Conservation (phyloP, 768 basidiomycete species). For the Tricholoma sp. region DNA sequence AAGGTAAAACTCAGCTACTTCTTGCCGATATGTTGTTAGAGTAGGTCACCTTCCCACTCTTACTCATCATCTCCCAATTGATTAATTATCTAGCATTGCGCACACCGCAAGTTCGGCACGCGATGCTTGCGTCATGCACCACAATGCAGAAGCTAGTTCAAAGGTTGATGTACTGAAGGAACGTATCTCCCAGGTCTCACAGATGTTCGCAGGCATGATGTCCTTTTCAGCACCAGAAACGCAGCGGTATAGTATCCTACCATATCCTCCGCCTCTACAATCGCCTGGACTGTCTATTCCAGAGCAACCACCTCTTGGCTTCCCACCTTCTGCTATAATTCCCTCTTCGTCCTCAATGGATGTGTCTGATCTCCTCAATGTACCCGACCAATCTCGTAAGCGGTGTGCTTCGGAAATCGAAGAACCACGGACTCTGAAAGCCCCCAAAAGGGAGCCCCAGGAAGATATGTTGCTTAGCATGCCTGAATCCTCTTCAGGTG, state of each 20-base stretch:
- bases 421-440: constrained; percentile 38
- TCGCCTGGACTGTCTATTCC: constrained; percentile 11
- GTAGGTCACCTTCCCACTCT: constrained; percentile 31
- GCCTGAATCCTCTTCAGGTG: constrained; percentile 13
- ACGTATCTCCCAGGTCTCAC: constrained; percentile 47
- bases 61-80: constrained; percentile 8
- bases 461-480: constrained; percentile 34
- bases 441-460: constrained; percentile 43
- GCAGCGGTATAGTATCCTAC: background rate
- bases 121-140: constrained; percentile 39
- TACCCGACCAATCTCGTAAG: constrained; percentile 37
- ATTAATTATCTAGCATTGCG: constrained; percentile 43
- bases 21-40: constrained; percentile 49
- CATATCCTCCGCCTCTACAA: constrained; percentile 12
- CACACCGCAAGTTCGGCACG: constrained; percentile 56
- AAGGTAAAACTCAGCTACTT: constrained; percentile 26
- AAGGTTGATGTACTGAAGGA: constrained; percentile 54
- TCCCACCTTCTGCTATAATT: constrained; percentile 10
- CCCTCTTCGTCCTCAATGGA: constrained; percentile 18
- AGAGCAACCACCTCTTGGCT: constrained; percentile 13
- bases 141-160: constrained; percentile 40
- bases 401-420: constrained; percentile 39
- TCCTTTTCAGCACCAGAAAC: constrained; percentile 20
- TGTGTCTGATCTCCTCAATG: constrained; percentile 17
- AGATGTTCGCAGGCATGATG: constrained; percentile 43